Percentiles rank a stretch among this genome's conserved stretches.
Evolutionary conservation across 805 yeast genomes (phyloP).

Genomic region (Blastobotrys americana): DNA sequence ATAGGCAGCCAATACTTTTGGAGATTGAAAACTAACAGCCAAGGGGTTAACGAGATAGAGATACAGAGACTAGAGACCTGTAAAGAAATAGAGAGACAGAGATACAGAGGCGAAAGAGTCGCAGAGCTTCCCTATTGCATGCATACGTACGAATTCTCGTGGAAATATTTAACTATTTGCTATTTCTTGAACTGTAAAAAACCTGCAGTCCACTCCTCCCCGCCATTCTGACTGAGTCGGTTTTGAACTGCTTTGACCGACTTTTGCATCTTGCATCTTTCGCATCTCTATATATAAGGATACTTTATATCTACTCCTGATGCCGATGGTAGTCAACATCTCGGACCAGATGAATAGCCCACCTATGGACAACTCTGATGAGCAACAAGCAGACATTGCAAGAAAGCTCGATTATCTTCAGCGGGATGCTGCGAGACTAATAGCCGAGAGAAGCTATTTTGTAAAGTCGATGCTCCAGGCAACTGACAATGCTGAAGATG

Average conservation of each 20-base stretch:
- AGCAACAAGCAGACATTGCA: background rate
- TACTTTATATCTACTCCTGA: background rate
- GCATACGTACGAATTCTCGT: background rate
- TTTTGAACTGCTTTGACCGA: too few relatives aligned
- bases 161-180: background rate
- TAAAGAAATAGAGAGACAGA: too few relatives aligned
- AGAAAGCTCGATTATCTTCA: background rate
- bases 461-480: background rate
- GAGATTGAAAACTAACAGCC: background rate
- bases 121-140: background rate
- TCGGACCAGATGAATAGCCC: background rate
- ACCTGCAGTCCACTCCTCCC: background rate
- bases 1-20: background rate
- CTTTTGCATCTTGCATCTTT: too few relatives aligned
- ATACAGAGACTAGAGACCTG: too few relatives aligned
- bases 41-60: too few relatives aligned
- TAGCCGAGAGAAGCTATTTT: background rate
- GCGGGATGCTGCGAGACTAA: background rate
- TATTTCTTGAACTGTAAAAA: background rate
- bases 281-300: too few relatives aligned
- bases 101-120: too few relatives aligned
- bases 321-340: background rate
- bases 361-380: background rate
- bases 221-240: background rate
- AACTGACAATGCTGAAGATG: background rate